phyloP scores from a whole-genome alignment of 2,329 filamentous ascomycete species.

The Coniochaeta hoffmannii region DNA sequence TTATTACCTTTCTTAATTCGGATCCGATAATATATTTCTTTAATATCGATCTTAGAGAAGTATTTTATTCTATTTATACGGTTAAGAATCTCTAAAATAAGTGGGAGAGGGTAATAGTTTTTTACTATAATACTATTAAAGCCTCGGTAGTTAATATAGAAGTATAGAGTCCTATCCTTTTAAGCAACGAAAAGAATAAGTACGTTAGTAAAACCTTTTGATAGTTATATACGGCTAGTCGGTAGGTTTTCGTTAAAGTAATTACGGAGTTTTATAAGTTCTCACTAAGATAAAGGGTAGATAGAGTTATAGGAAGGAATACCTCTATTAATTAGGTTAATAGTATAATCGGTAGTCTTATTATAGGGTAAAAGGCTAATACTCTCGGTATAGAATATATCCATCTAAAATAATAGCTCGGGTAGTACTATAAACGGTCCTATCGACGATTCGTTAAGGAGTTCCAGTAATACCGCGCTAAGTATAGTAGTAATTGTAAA shows the following conservation, averaged over 20 bases:
- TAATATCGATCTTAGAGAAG: constrained; percentile 22
- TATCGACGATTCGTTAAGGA: too few relatives aligned
- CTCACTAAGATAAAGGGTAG: background rate
- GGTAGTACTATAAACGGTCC: too few relatives aligned
- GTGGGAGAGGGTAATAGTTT: constrained; percentile 21
- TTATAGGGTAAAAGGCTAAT: background rate
- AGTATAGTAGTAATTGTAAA: too few relatives aligned
- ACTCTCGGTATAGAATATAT: background rate
- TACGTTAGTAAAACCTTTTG: background rate
- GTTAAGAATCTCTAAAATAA: constrained; percentile 23
- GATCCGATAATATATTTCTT: constrained; percentile 11
- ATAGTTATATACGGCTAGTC: background rate
- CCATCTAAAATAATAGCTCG: too few relatives aligned
- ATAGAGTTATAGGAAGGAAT: too few relatives aligned
- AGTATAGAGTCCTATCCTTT: constrained; percentile 15
- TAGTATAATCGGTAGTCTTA: background rate
- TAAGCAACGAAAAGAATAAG: constrained; percentile 23
- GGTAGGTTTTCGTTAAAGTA: background rate
- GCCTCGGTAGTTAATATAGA: constrained; percentile 26
- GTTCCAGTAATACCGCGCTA: too few relatives aligned
- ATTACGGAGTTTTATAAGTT: too few relatives aligned
- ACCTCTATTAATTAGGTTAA: background rate
- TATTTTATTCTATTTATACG: constrained; percentile 14
- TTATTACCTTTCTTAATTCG: constrained; percentile 17
- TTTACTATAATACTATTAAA: constrained; percentile 27